A percentile compares a stretch with the other conserved stretches of the same genome.
phyloP scores from a whole-genome alignment of 768 basidiomycete species.

The Boletus patriciae region DNA sequence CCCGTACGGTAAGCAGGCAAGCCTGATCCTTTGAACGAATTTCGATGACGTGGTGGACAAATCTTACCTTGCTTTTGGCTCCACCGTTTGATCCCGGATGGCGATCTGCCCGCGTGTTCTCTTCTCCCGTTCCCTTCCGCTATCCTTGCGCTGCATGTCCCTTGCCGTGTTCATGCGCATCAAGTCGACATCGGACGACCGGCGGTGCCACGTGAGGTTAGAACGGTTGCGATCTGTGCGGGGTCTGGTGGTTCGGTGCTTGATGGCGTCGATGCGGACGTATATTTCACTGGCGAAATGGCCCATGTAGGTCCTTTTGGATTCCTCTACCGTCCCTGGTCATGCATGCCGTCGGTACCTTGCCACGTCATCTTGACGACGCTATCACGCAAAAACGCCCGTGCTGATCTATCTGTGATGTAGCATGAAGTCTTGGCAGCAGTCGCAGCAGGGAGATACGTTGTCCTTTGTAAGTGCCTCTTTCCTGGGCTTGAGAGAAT shows the following conservation, averaged over 20 bases:
- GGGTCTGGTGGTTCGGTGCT: constrained; percentile 85
- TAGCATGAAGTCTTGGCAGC: constrained; percentile 89
- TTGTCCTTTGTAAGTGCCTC: constrained; percentile 72
- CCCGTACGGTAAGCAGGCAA: constrained; percentile 48
- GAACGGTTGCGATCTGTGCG: constrained; percentile 84
- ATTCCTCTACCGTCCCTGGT: constrained; percentile 10
- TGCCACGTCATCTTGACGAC: constrained; percentile 14
- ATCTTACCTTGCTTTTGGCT: neutral
- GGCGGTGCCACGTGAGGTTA: constrained; percentile 36
- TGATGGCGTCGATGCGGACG: constrained; percentile 69
- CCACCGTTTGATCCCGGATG: constrained; percentile 12
- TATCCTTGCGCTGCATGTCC: neutral
- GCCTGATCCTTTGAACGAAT: constrained; percentile 6
- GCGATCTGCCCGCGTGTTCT: constrained; percentile 18
- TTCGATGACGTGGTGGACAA: constrained; percentile 12
- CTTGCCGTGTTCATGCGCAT: constrained; percentile 6
- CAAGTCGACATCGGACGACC: constrained; percentile 70
- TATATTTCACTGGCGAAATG: constrained; percentile 94
- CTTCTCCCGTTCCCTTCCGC: constrained; percentile 20
- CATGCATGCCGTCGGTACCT: constrained; percentile 3
- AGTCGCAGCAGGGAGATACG: constrained; percentile 70
- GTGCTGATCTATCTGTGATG: constrained; percentile 6
- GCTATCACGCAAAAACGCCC: neutral
- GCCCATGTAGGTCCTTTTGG: constrained; percentile 58
- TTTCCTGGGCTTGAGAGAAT: neutral